These are phyloP conservation scores for Aspergillus ochraceus DNA, from an alignment of 2,329 filamentous ascomycete species.

Conservation along the genomic window DNA sequence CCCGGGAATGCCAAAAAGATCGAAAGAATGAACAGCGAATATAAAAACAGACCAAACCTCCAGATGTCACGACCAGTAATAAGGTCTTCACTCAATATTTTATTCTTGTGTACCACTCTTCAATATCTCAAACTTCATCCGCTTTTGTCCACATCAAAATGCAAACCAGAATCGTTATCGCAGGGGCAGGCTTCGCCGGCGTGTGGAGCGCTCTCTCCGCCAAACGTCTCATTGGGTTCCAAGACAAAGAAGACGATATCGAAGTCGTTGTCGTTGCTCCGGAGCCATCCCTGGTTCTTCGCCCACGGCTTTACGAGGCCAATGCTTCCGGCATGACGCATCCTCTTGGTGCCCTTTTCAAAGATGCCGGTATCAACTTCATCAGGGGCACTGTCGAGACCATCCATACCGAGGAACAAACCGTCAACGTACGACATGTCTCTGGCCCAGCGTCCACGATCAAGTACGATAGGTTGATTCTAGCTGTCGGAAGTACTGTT, in stretches of 20 bases:
- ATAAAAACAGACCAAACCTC: too few species aligned
- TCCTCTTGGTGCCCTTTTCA: conserved; percentile 25
- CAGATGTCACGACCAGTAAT: too few species aligned
- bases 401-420: conserved; percentile 14
- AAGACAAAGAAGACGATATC: conserved; percentile 18
- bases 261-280: conserved; percentile 36
- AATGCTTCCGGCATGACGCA: conserved; percentile 26
- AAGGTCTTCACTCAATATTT: too few species aligned
- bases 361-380: conserved; percentile 27
- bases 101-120: too few species aligned
- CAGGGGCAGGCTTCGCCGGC: conserved; percentile 40
- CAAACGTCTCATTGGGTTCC: conserved; percentile 30
- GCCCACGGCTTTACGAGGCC: conserved; percentile 38
- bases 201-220: conserved; percentile 41
- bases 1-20: too few species aligned
- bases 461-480: conserved; percentile 35
- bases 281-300: conserved; percentile 31
- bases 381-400: conserved; percentile 10
- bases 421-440: conserved; percentile 10
- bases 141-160: conserved; percentile 2
- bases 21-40: too few species aligned
- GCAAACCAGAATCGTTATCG: conserved; percentile 21
- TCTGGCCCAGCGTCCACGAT: conserved; percentile 15
- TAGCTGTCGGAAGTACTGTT: conserved; percentile 40
- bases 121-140: not conserved